Percentiles rank a stretch among this genome's conserved stretches.
Evolutionary conservation across 306 rosid species (phyloP).

Genomic region (Geum urbanum): DNA sequence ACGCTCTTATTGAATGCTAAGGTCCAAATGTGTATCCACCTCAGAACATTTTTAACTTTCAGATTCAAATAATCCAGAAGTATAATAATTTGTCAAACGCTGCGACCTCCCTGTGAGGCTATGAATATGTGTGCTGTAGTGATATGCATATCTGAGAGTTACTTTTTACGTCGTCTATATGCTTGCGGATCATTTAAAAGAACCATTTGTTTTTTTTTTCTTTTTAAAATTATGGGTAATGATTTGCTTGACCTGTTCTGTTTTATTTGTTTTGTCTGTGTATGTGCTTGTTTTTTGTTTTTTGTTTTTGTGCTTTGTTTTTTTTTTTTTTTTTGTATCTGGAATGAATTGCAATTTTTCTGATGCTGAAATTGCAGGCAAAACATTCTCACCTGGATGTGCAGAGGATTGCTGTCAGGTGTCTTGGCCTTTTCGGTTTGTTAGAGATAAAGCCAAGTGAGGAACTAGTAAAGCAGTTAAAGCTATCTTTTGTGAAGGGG

Average conservation of each 20-base stretch:
- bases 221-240: not conserved
- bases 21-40: not conserved
- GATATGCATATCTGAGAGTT: not conserved
- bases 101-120: not conserved
- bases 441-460: conserved; percentile 72
- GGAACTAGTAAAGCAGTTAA: conserved; percentile 72
- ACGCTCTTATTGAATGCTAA: not conserved
- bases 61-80: not conserved
- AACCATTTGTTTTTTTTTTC: not conserved
- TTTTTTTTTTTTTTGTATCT: not conserved
- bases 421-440: conserved; percentile 91
- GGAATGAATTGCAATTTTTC: conserved; percentile 6
- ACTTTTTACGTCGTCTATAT: not conserved
- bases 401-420: conserved; percentile 78
- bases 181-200: not conserved
- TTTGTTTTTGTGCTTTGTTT: not conserved
- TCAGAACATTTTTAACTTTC: not conserved
- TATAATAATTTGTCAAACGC: not conserved
- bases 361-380: conserved; percentile 55
- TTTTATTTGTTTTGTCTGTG: not conserved
- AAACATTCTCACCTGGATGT: conserved; percentile 85
- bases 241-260: no score
- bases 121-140: not conserved
- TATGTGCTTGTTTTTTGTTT: not conserved
- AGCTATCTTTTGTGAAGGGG: conserved; percentile 57